These are phyloP conservation scores for Afroboletus lepidellus DNA, from an alignment of 1,284 basidiomycete species.

Conservation along the genomic window DNA sequence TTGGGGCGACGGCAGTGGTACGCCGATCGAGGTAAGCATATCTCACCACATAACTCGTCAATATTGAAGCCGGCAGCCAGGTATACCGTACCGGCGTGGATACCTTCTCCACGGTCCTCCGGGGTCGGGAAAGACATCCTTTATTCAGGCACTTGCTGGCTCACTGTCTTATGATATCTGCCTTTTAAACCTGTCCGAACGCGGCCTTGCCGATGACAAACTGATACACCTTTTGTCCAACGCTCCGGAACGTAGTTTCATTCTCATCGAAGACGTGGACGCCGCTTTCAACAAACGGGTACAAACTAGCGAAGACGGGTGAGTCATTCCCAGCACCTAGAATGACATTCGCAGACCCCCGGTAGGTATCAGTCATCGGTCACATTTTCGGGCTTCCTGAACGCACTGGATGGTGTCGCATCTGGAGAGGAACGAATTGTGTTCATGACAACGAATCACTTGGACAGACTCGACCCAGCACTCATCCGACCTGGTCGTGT, in stretches of 20 bases:
- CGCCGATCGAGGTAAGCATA: constrained; percentile 79
- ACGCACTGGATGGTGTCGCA: constrained; percentile 96
- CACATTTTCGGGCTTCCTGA: constrained; percentile 97
- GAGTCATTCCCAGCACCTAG: constrained; percentile 22
- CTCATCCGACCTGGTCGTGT: constrained; percentile 95
- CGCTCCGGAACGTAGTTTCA: constrained; percentile 88
- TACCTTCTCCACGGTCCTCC: constrained; percentile 96
- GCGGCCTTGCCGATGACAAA: constrained; percentile 96
- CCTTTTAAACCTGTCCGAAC: constrained; percentile 92
- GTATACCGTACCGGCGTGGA: constrained; percentile 95
- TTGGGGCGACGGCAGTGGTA: constrained; percentile 90
- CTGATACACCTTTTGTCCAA: constrained; percentile 92
- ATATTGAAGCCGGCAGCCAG: constrained; percentile 42
- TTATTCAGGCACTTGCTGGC: constrained; percentile 96
- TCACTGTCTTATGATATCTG: constrained; percentile 94
- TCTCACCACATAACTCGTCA: constrained; percentile 2
- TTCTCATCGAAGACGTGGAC: constrained; percentile 96
- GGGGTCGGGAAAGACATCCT: constrained; percentile 97
- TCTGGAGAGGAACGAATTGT: constrained; percentile 97
- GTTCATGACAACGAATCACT: constrained; percentile 99
- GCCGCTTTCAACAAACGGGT: constrained; percentile 95
- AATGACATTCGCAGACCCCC: constrained; percentile 11
- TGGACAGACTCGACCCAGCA: constrained; percentile 81
- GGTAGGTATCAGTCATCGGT: constrained; percentile 87
- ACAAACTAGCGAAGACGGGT: constrained; percentile 89